Base-by-base conservation (phyloP, 805 yeast species). In the Jamesozyma gamospora region DNA sequence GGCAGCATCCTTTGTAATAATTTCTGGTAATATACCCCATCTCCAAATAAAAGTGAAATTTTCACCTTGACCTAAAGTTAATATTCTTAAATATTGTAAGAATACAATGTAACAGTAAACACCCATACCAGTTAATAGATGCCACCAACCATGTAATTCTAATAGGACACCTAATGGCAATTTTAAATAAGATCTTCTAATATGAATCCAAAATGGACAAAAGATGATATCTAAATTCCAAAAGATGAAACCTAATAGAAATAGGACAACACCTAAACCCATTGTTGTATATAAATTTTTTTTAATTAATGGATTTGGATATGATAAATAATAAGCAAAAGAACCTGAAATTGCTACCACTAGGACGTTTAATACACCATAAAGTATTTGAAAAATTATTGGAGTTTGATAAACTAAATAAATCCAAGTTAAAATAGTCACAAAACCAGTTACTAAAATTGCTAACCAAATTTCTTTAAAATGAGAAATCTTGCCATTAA, bases 141-240 rank as follows among this genome's bases (percentile, higher is more conserved):
- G 97, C 97, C 97, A 90, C 96, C 96, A 90, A 18, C 94, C 95
- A 54, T 90, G 97, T 24, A 94, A 82, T 60, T 90, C 97, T 28
- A 90, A 66, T 3, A 90, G 48, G 44, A 86, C 72, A 1, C 97
- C 97, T 39, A 80, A 72, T 2, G 96, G 96, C 37, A 58, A 36
- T 64, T 82, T 71, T 3, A 96, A 94, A 12, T 77, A 58, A 4
- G 63, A 49, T 43, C 92, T 72, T 58, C 96, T 72, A 13, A 74
- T 53, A 6, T 60, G 43, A 30, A 77, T 70, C 60, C 84, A 78
- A 18, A 60, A 58, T 13, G 65, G 49, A 58, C 97, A 90, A 41
- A 81, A 72, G 47, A 84, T 82, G 41, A 83, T 85, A 58, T 90
- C 97, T 50, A 85, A 58, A 56, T 86, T 86, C 97, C 97, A 90